A percentile compares a stretch with the other conserved stretches of the same genome.
Evolutionary conservation across 2,329 filamentous ascomycete species (phyloP).

Genomic region (Aspergillus phoenicis): DNA sequence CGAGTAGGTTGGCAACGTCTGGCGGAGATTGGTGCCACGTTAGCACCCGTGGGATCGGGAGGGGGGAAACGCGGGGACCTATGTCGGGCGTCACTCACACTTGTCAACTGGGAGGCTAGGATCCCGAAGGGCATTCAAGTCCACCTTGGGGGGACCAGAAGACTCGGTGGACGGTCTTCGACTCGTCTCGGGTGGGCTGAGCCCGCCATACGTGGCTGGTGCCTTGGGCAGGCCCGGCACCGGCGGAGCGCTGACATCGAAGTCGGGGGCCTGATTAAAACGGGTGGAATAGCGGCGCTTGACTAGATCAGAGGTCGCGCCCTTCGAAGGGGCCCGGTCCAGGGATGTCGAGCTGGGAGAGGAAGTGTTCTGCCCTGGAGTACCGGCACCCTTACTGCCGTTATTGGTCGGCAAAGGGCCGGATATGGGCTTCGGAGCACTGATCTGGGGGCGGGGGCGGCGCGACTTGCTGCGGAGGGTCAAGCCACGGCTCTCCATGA

Average conservation of each 20-base stretch:
- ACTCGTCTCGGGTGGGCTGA: conserved; percentile 45
- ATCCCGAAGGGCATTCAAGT: conserved; percentile 76
- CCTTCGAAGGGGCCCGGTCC: conserved; percentile 49
- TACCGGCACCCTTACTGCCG: conserved; percentile 31
- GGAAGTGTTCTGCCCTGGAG: conserved; percentile 34
- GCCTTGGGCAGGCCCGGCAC: conserved; percentile 68
- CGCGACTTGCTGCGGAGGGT: conserved; percentile 65
- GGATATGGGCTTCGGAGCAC: conserved; percentile 60
- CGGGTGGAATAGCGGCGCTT: conserved; percentile 93
- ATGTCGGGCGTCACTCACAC: conserved; percentile 55
- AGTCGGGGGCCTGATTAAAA: conserved; percentile 75
- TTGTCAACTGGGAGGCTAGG: conserved; percentile 77
- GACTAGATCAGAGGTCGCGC: conserved; percentile 75
- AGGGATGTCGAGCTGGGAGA: conserved; percentile 34
- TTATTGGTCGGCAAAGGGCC: conserved; percentile 41
- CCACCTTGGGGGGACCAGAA: conserved; percentile 66
- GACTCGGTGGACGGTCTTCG: conserved; percentile 57
- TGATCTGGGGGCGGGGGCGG: conserved; percentile 58
- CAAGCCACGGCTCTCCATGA: conserved; percentile 59
- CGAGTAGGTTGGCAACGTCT: conserved; percentile 64
- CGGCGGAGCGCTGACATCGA: conserved; percentile 68
- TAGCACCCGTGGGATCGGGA: conserved; percentile 13
- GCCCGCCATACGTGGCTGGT: conserved; percentile 61
- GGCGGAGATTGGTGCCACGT: conserved; percentile 13
- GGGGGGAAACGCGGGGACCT: not conserved